Percentiles rank a stretch among this genome's conserved stretches.
These are phyloP conservation scores for Pezicula neosporulosa DNA, from an alignment of 2,329 filamentous ascomycete genomes.

Conservation along the genomic window DNA sequence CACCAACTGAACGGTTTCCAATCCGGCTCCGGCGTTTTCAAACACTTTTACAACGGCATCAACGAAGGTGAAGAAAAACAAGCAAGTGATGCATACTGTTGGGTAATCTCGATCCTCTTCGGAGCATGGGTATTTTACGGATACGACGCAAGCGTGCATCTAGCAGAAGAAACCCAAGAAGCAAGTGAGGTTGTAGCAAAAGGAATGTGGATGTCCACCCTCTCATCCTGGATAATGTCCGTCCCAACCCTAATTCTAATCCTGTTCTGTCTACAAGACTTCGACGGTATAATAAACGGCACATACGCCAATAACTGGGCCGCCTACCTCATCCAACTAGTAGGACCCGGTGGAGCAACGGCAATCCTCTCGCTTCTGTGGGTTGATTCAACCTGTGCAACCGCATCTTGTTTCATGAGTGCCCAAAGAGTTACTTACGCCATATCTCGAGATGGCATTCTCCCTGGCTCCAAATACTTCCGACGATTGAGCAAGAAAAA, in stretches of 20 bases:
- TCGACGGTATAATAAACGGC: constrained; percentile 32
- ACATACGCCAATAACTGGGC: constrained; percentile 36
- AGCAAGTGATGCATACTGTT: constrained; percentile 33
- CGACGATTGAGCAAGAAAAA: constrained; percentile 25
- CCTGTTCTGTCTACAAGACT: constrained; percentile 38
- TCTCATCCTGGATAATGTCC: constrained; percentile 33
- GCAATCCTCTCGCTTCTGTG: constrained; percentile 33
- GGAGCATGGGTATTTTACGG: constrained; percentile 34
- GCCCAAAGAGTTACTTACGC: constrained; percentile 37
- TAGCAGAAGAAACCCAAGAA: constrained; percentile 35
- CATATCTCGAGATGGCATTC: constrained; percentile 35
- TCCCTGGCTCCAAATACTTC: constrained; percentile 33
- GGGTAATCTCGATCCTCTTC: constrained; percentile 32
- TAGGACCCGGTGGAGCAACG: constrained; percentile 31
- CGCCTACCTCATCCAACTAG: constrained; percentile 33
- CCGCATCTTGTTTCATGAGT: constrained; percentile 34
- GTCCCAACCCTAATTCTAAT: constrained; percentile 34
- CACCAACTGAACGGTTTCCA: constrained; percentile 28
- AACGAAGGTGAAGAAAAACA: constrained; percentile 30
- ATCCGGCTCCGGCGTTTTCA: constrained; percentile 28
- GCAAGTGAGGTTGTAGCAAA: constrained; percentile 33
- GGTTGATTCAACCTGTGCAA: constrained; percentile 34
- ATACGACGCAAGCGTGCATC: constrained; percentile 33
- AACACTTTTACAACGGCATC: constrained; percentile 35
- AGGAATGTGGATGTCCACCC: constrained; percentile 35